These are phyloP conservation scores for Talaromyces sp. DNA, from an alignment of 2,329 filamentous ascomycete genomes.

Conservation along the genomic window DNA sequence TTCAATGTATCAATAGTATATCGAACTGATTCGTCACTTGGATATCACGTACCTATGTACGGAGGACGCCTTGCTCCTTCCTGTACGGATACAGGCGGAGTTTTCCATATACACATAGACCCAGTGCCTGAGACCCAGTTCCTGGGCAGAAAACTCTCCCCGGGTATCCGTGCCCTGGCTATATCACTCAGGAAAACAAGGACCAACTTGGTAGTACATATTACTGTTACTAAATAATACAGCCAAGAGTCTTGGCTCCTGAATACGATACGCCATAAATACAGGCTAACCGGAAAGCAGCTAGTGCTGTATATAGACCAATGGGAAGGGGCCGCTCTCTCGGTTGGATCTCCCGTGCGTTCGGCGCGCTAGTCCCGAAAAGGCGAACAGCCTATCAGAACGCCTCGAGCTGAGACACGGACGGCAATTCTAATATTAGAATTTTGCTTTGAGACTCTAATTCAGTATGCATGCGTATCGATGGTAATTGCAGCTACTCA, in stretches of 20 bases:
- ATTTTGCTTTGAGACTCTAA: no score
- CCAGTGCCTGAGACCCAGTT: neutral
- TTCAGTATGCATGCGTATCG: no score
- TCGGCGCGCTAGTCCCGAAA: neutral
- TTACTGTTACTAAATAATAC: no score
- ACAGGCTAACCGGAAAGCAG: no score
- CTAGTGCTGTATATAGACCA: no score
- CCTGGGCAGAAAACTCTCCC: neutral
- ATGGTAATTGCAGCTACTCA: neutral
- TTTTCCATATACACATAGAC: no score
- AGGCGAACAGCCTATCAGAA: neutral
- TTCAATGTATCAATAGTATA: no score
- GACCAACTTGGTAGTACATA: no score
- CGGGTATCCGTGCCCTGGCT: neutral
- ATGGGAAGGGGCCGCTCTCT: neutral
- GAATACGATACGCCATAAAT: neutral
- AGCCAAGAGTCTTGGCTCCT: neutral
- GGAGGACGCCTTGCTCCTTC: no score
- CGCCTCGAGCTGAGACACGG: neutral
- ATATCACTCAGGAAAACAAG: neutral
- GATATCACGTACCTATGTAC: neutral
- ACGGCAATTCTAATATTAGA: neutral
- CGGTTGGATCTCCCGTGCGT: neutral
- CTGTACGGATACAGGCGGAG: no score
- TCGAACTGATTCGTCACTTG: neutral